These are phyloP conservation scores for Eucalyptus marginata DNA, from an alignment of 345 rosid genomes.

Conservation along the genomic window DNA sequence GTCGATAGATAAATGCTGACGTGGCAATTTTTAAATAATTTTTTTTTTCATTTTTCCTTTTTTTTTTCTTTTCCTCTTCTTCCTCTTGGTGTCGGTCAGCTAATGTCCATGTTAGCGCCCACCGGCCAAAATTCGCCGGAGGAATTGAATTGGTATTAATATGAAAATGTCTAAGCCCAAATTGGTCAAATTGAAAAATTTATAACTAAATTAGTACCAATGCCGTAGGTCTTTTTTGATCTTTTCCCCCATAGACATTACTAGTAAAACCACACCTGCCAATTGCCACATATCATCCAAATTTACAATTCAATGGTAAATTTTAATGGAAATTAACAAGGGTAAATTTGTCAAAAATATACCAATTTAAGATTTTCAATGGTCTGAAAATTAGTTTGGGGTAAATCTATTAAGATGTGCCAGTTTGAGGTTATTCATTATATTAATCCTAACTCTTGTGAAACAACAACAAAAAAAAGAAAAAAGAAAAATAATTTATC, in stretches of 20 bases:
- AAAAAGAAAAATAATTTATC: background rate
- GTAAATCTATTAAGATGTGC: no score
- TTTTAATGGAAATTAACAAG: rapidly evolving
- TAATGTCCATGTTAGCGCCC: rapidly evolving
- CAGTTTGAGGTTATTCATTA: no score
- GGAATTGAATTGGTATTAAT: rapidly evolving
- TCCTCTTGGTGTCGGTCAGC: rapidly evolving
- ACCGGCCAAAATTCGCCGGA: rapidly evolving
- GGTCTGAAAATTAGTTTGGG: rapidly evolving
- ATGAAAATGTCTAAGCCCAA: rapidly evolving
- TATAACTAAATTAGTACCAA: rapidly evolving
- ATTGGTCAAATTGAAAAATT: rapidly evolving
- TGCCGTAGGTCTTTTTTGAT: rapidly evolving
- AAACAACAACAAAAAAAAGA: background rate
- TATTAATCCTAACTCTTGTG: no score
- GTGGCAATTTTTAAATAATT: rapidly evolving
- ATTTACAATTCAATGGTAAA: no score
- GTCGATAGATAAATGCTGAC: rapidly evolving
- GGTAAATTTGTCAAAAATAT: rapidly evolving
- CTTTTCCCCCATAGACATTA: no score
- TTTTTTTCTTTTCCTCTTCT: rapidly evolving
- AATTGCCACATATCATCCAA: no score
- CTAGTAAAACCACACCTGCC: no score
- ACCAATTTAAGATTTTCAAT: rapidly evolving
- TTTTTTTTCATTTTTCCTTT: no score